Evolutionary conservation across 2,329 filamentous ascomycete genomes (phyloP), one percentile per base, ranked within the genome.

Genomic region (Fusarium chaquense): DNA sequence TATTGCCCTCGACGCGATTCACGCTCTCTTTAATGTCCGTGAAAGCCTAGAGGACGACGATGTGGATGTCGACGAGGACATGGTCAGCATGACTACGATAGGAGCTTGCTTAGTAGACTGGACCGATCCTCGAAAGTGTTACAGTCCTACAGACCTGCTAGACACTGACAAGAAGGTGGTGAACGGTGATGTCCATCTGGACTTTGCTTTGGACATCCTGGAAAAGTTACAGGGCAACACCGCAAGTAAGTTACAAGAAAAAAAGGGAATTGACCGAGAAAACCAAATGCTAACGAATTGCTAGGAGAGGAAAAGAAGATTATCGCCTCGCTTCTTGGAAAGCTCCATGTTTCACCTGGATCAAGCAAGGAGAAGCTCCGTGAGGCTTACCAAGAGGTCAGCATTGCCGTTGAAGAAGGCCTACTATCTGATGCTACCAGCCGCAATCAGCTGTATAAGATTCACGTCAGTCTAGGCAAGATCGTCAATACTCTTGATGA

Each of bases 111-210:
- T 98, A 10, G 89, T 94, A 1, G 95, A 98, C 78, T 98, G 95
- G 96, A 98, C 95, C 0, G 95, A 98, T 78, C 94, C 94, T 38
- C 86, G 95, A 51, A 94, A 97, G 78, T 93, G 82, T 81, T 92
- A 81, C 80, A 86, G 78, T 59, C 85, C 82, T 69, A 83, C 80
- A 6, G 73, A 81, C 2, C 75, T 85, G 2, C 81, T 82, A 62
- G 87, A 91, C 50, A 83, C 83, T 2, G 85, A 87, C 55, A 90
- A 87, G 79, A 90, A 86, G 81, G 84, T 83, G 53, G 86, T 92
- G 18, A 91, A 92, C 67, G 91, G 91, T 11, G 91, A 94, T 77
- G 89, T 95, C 5, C 95, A 98, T 76, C 84, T 97, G 3, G 86
- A 91, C 13, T 86, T 98, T 67, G 93, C 93, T 1, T 86, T 86